A percentile compares a stretch with the other conserved stretches of the same genome.
phyloP scores from a whole-genome alignment of 2,329 filamentous ascomycete genomes.

The Fusarium guadeloupense region DNA sequence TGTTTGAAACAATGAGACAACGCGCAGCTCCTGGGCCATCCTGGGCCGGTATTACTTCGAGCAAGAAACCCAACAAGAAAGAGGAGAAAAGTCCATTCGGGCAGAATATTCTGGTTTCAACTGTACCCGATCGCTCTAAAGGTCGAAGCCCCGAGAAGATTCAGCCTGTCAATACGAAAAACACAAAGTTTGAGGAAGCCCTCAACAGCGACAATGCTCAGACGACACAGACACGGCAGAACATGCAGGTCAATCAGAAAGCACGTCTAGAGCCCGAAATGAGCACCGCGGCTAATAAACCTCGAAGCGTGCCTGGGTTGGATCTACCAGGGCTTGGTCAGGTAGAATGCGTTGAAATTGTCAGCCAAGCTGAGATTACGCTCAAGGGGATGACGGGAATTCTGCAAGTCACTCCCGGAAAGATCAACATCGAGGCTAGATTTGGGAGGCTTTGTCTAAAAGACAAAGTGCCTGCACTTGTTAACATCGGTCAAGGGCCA shows the following conservation, averaged over 20 bases:
- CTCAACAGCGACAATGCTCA: too few relatives aligned
- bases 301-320: conserved; percentile 16
- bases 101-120: conserved; percentile 9
- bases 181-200: neutral
- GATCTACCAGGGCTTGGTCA: neutral
- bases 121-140: neutral
- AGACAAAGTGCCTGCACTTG: conserved; percentile 22
- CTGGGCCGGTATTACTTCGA: conserved; percentile 21
- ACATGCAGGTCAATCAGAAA: neutral
- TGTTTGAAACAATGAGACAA: conserved; percentile 40
- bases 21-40: conserved; percentile 3
- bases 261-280: neutral
- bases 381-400: conserved; percentile 24
- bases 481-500: conserved; percentile 35
- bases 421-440: conserved; percentile 36
- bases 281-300: too few relatives aligned
- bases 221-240: neutral
- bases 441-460: conserved; percentile 46
- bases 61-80: neutral
- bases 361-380: conserved; percentile 17
- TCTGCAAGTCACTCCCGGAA: conserved; percentile 40
- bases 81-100: conserved; percentile 16
- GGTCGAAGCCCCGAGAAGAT: neutral
- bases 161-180: too few relatives aligned
- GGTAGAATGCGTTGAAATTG: conserved; percentile 1